Percentiles rank a stretch among this genome's conserved stretches.
phyloP scores from a whole-genome alignment of 179 eudicot species.

The Camellia oleifera region DNA sequence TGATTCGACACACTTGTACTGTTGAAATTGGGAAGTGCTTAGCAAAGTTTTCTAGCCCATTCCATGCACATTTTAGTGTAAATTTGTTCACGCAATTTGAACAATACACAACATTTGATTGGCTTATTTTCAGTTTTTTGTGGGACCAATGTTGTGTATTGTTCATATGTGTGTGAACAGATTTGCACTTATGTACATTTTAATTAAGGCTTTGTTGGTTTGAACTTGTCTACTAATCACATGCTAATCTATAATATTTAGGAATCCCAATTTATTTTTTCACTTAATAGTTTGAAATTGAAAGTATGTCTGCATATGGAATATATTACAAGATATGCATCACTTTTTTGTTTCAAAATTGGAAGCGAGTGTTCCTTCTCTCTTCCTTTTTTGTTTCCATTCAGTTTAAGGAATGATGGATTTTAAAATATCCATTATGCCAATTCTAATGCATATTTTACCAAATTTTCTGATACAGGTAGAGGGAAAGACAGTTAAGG shows the following conservation, averaged over 20 bases:
- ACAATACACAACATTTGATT: too few relatives aligned
- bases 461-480: conserved; percentile 37
- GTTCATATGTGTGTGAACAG: too few relatives aligned
- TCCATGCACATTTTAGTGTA: too few relatives aligned
- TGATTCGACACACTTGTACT: not conserved
- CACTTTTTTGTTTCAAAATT: not conserved
- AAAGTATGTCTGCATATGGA: not conserved
- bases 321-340: not conserved
- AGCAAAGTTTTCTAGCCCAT: too few relatives aligned
- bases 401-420: not conserved
- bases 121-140: too few relatives aligned
- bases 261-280: not conserved
- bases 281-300: too few relatives aligned
- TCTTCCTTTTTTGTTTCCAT: not conserved
- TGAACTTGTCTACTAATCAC: not conserved
- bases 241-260: not conserved
- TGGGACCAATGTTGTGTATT: too few relatives aligned
- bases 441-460: conserved; percentile 4
- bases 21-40: not conserved
- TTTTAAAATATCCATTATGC: not conserved
- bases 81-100: too few relatives aligned
- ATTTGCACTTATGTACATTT: too few relatives aligned
- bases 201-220: too few relatives aligned
- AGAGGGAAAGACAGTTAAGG: conserved; percentile 86
- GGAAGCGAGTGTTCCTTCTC: not conserved